Percentiles rank a stretch among this genome's conserved stretches.
These are phyloP conservation scores for Mycena alexandri DNA, from an alignment of 768 basidiomycete genomes.

Conservation along the genomic window DNA sequence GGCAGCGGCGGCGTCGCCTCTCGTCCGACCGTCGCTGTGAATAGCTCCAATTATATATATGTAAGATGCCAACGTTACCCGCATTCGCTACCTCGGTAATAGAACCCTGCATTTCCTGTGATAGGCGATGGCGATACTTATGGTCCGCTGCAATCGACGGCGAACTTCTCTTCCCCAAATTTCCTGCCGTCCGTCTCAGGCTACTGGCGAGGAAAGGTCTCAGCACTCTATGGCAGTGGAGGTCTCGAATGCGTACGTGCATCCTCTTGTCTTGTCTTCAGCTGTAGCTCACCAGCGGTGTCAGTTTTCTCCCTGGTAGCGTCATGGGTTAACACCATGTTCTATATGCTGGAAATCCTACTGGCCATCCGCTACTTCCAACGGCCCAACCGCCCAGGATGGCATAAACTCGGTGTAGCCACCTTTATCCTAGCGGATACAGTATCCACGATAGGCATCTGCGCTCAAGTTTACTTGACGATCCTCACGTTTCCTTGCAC, in stretches of 20 bases:
- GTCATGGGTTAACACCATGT: constrained; percentile 14
- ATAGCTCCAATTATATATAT: too few species aligned
- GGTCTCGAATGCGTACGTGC: background rate
- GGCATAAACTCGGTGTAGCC: constrained; percentile 14
- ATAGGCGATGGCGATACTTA: too few species aligned
- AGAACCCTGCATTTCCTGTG: too few species aligned
- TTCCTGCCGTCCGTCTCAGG: background rate
- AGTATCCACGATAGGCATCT: constrained; percentile 7
- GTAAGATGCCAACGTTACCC: background rate
- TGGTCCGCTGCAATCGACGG: too few species aligned
- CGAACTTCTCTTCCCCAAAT: background rate
- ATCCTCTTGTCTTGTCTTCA: too few species aligned
- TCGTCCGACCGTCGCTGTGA: too few species aligned
- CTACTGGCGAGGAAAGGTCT: too few species aligned
- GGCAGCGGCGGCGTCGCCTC: too few species aligned
- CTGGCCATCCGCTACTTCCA: constrained; percentile 16
- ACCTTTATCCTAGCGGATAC: constrained; percentile 6
- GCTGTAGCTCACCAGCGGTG: background rate
- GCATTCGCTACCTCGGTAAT: background rate
- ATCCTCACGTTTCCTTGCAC: constrained; percentile 8
- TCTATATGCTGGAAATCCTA: constrained; percentile 22
- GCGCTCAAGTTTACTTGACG: constrained; percentile 9
- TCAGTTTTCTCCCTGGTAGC: constrained; percentile 20
- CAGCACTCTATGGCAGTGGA: constrained; percentile 1
- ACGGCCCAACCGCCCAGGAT: constrained; percentile 1